A percentile compares a stretch with the other conserved stretches of the same genome.
phyloP scores from a whole-genome alignment of 164 flowering plant genomes.

The Paratinospora sagittata region DNA sequence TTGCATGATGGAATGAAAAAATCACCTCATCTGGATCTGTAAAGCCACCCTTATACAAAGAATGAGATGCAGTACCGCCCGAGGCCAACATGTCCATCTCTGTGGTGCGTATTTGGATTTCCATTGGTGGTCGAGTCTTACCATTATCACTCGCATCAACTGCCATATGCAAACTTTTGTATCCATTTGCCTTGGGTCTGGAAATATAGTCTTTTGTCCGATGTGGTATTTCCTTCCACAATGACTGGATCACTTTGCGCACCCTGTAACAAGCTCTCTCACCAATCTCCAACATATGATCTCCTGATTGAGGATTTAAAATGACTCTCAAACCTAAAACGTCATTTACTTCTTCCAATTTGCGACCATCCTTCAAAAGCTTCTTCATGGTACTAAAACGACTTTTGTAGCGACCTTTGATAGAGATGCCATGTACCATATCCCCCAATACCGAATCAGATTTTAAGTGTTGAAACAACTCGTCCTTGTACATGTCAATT shows the following conservation, averaged over 20 bases:
- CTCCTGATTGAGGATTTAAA: constrained; percentile 46
- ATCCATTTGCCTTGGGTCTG: constrained; percentile 83
- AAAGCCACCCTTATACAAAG: constrained; percentile 82
- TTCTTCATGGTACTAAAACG: constrained; percentile 95
- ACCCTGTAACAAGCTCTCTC: constrained; percentile 79
- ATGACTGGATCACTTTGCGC: constrained; percentile 46
- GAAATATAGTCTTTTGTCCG: constrained; percentile 79
- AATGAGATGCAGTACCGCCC: constrained; percentile 80
- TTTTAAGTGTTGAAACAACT: constrained; percentile 44
- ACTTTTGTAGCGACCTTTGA: constrained; percentile 83
- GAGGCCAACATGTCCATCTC: constrained; percentile 78
- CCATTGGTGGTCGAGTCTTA: constrained; percentile 57
- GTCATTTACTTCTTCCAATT: constrained; percentile 76
- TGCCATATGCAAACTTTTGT: constrained; percentile 85
- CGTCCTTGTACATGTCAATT: constrained; percentile 55
- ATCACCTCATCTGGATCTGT: constrained; percentile 85
- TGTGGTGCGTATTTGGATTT: constrained; percentile 77
- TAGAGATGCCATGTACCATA: constrained; percentile 50
- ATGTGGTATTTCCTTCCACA: constrained; percentile 78
- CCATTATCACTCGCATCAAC: constrained; percentile 69
- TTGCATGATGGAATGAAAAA: neutral
- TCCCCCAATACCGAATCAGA: constrained; percentile 42
- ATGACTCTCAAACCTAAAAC: constrained; percentile 69
- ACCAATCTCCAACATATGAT: constrained; percentile 30
- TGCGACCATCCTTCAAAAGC: constrained; percentile 76